Percentiles rank a stretch among this genome's conserved stretches.
These are phyloP conservation scores for Leucosporidium yakuticum DNA, from an alignment of 768 basidiomycete species.

Conservation along the genomic window DNA sequence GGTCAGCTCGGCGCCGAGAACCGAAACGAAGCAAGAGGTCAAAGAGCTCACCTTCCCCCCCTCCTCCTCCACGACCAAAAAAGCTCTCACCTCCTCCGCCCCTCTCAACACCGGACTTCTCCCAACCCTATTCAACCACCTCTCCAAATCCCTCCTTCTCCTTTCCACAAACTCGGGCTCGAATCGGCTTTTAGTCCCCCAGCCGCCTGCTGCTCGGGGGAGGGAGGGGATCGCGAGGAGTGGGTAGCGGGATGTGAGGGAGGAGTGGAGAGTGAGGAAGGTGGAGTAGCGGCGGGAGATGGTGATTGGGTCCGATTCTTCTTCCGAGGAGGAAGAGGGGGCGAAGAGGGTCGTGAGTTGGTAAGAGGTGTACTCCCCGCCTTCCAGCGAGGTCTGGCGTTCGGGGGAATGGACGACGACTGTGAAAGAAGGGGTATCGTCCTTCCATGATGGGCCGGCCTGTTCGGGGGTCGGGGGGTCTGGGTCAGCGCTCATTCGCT, in stretches of 20 bases:
- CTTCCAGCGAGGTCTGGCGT: slow-evolving; percentile 61
- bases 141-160: slow-evolving; percentile 69
- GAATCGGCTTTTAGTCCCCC: slow-evolving; percentile 53
- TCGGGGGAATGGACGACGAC: slow-evolving; percentile 73
- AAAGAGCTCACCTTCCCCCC: slow-evolving; percentile 43
- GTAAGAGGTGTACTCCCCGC: slow-evolving; percentile 70
- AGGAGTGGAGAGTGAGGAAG: slow-evolving; percentile 69
- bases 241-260: slow-evolving; percentile 61
- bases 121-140: slow-evolving; percentile 64
- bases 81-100: slow-evolving; percentile 71
- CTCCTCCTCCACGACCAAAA: slow-evolving; percentile 70
- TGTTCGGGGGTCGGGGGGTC: slow-evolving; percentile 3
- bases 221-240: slow-evolving; percentile 73
- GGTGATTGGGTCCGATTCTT: slow-evolving; percentile 52
- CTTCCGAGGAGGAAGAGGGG: slow-evolving; percentile 33
- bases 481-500: too few species aligned
- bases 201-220: slow-evolving; percentile 74
- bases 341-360: slow-evolving; percentile 68
- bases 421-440: slow-evolving; percentile 64
- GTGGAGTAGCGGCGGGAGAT: slow-evolving; percentile 79
- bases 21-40: too few species aligned
- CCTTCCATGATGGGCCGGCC: slow-evolving; percentile 58
- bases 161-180: slow-evolving; percentile 76
- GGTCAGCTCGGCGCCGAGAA: background rate
- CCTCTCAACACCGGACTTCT: slow-evolving; percentile 72